Evolutionary conservation across 192 early-diverging fungal species (phyloP).

Genomic region (Linnemannia exigua): DNA sequence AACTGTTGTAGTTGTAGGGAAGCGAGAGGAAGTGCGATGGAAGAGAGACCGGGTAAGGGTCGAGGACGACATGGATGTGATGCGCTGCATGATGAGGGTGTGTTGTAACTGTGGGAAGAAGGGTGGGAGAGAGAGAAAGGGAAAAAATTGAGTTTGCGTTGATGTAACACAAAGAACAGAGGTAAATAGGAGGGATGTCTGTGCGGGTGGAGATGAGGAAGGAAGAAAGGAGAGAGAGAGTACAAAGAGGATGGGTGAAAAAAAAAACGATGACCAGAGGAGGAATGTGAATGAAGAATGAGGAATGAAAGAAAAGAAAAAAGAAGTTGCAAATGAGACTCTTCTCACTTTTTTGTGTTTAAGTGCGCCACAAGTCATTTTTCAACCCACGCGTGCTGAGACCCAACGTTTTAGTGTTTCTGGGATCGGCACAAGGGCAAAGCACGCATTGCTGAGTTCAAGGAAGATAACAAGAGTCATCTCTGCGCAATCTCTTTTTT

Average conservation of each 20-base stretch:
- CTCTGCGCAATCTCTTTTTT: neutral
- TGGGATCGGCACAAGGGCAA: neutral
- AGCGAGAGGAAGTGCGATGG: neutral
- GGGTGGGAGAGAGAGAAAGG: neutral
- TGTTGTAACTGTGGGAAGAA: neutral
- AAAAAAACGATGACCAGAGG: neutral
- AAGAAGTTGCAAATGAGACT: neutral
- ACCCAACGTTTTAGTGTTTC: neutral
- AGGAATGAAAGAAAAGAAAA: neutral
- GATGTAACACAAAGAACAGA: slow-evolving; percentile 1
- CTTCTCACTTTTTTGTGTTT: neutral
- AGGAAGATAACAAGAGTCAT: neutral
- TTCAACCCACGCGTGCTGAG: neutral
- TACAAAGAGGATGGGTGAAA: neutral
- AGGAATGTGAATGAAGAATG: slow-evolving; percentile 7
- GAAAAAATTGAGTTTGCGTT: slow-evolving; percentile 5
- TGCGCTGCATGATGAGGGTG: slow-evolving; percentile 34
- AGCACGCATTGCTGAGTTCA: neutral
- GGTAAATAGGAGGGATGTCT: no score
- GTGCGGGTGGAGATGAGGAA: neutral
- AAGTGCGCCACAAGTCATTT: neutral
- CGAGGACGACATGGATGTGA: neutral
- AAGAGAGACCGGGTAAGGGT: neutral
- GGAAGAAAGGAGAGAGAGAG: neutral
- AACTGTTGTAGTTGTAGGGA: no score